Base-by-base conservation (phyloP, 208 protist genomes). In the Naegleria fowleri region DNA sequence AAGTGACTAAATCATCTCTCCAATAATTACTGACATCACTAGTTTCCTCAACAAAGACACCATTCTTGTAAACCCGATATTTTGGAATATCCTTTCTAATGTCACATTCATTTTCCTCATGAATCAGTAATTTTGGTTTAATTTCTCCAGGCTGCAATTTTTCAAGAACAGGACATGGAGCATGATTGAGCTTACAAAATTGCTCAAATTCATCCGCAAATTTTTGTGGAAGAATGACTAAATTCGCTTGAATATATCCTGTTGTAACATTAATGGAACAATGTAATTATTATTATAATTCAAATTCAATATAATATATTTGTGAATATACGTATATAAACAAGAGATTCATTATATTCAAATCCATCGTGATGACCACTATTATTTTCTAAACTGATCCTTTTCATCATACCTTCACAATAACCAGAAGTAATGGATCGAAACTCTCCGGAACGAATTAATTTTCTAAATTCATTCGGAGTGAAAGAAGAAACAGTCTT, bases 1-100 rank as follows among this genome's bases (percentile, higher is more conserved):
- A 91, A 43, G 52, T 40, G 7, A 91, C 90, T 0, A 86, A 39
- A 85, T 91, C 90, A 85, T 91, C 75, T 48, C 38, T 91, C 86
- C 86, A 90, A 19, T 58, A 83, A 0, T 40, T 25, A 7, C 9
- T 38, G 40, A 86, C 19, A 22, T 79, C 79, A 75, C 86, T 16
- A 4, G 86, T 51, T 43, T 90, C 86, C 40, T 83, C 40, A 75
- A 75, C 4, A 5, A 91, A 48, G 39, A 89, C 13, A 22, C 90
- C 90, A 1, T 91, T 39, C 43, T 41, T 48, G 13, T 25, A 91
- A 41, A 91, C 36, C 40, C 90, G 3, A 48, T 91, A 91, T 48
- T 88, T 41, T 85, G 75, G 75, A 22, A 91, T 38, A 43, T 91
- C 90, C 6, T 59, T 91, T 19, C 90, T 3, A 51, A 91, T 89